These are phyloP conservation scores for Lobosporangium transversale DNA, from an alignment of 192 early-diverging fungal genomes.

Conservation along the genomic window DNA sequence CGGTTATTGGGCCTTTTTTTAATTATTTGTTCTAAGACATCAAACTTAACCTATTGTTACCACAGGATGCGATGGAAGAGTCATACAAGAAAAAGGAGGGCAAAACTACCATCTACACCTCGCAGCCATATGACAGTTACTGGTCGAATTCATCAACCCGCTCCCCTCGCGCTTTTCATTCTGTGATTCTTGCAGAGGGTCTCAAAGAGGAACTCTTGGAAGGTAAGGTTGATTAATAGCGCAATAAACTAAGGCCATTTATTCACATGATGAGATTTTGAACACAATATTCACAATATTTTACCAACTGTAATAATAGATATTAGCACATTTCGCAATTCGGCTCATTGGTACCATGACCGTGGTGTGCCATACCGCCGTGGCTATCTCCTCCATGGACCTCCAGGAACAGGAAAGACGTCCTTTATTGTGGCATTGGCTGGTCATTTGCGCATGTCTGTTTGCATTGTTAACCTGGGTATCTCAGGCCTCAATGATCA, in stretches of 20 bases:
- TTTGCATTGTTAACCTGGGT: slow-evolving; percentile 60
- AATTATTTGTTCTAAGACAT: background rate
- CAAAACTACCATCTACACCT: slow-evolving; percentile 52
- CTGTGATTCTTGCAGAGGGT: slow-evolving; percentile 58
- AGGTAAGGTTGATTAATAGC: slow-evolving; percentile 14
- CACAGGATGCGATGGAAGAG: slow-evolving; percentile 43
- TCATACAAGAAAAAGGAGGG: slow-evolving; percentile 53
- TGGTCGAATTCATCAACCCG: slow-evolving; percentile 45
- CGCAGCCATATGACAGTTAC: slow-evolving; percentile 48
- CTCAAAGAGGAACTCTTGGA: slow-evolving; percentile 56
- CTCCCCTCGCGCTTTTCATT: slow-evolving; percentile 56
- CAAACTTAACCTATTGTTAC: too few relatives aligned
- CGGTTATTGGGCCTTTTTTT: too few relatives aligned
- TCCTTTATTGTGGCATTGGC: slow-evolving; percentile 64
- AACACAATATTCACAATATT: background rate
- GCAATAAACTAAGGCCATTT: background rate
- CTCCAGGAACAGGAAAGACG: slow-evolving; percentile 66
- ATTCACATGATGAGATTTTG: too few relatives aligned
- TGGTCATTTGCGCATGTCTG: slow-evolving; percentile 61
- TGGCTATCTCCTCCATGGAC: slow-evolving; percentile 63
- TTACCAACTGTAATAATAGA: slow-evolving; percentile 34
- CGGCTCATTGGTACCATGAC: slow-evolving; percentile 58
- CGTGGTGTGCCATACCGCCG: slow-evolving; percentile 65
- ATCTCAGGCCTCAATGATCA: slow-evolving; percentile 55
- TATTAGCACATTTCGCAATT: slow-evolving; percentile 55